Evolutionary conservation across 352 stramenopile species (phyloP).

Genomic region (Phytophthora uliginosa): DNA sequence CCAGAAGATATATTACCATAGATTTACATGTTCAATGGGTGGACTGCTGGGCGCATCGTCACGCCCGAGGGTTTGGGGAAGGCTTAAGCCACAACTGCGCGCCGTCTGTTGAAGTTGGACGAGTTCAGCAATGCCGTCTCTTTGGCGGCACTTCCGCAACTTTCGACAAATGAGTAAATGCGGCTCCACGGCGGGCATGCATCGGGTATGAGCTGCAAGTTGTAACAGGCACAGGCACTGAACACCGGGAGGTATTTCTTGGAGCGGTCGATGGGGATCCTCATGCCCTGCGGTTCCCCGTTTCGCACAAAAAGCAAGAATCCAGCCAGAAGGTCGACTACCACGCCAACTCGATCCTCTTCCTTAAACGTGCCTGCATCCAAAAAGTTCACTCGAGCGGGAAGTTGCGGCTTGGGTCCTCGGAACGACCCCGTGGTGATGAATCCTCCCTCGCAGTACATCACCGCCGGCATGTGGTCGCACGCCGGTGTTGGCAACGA

Average conservation of each 20-base stretch:
- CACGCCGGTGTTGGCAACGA: constrained; percentile 63
- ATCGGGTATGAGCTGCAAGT: constrained; percentile 56
- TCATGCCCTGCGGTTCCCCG: constrained; percentile 43
- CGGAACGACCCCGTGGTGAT: constrained; percentile 78
- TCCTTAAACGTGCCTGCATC: constrained; percentile 59
- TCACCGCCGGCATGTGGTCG: constrained; percentile 78
- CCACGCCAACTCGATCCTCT: constrained; percentile 63
- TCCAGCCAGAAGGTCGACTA: constrained; percentile 65
- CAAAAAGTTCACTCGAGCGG: constrained; percentile 50
- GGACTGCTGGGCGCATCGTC: not conserved
- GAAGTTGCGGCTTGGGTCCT: constrained; percentile 58
- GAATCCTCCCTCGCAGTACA: constrained; percentile 77
- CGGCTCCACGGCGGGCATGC: constrained; percentile 50
- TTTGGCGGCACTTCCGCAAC: constrained; percentile 4
- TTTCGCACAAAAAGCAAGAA: constrained; percentile 70
- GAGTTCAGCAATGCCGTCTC: not conserved
- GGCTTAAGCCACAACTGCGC: constrained; percentile 3
- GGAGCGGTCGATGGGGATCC: constrained; percentile 50
- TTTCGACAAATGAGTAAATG: constrained; percentile 48
- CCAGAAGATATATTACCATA: not conserved
- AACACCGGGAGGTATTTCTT: constrained; percentile 70
- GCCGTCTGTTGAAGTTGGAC: not conserved
- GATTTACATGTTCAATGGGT: not conserved
- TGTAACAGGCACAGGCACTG: constrained; percentile 61
- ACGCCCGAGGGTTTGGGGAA: not conserved